Percentiles rank a stretch among this genome's conserved stretches.
Conservation (phyloP, 176 grass and related monocot genomes). For the Stipa capillata region DNA sequence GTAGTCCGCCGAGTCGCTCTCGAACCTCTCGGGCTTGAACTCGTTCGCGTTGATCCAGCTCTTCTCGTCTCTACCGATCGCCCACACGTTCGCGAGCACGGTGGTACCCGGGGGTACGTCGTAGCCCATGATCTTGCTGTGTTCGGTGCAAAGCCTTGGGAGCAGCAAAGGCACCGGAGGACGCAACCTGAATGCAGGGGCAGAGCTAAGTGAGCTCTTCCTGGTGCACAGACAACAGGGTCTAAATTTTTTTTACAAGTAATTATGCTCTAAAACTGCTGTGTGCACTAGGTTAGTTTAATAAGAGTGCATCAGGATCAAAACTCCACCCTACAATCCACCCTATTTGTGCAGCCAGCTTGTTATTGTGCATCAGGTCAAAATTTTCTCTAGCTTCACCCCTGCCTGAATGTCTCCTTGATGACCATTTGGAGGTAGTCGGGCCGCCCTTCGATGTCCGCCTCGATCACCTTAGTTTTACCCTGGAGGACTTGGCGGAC, state of each 20-base stretch:
- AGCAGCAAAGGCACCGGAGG: slow-evolving; percentile 29
- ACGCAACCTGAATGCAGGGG: too few relatives aligned
- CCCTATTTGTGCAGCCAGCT: too few relatives aligned
- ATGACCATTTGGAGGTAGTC: slow-evolving; percentile 23
- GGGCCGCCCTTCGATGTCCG: not conserved
- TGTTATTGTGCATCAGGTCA: too few relatives aligned
- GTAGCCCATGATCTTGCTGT: slow-evolving; percentile 21
- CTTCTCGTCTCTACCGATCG: slow-evolving; percentile 30
- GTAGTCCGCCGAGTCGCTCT: not conserved
- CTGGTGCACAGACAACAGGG: too few relatives aligned
- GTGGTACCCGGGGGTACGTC: slow-evolving; percentile 7
- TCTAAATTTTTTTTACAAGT: too few relatives aligned
- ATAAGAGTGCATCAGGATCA: too few relatives aligned
- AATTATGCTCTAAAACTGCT: too few relatives aligned
- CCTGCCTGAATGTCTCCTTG: slow-evolving; percentile 31
- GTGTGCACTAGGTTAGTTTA: too few relatives aligned
- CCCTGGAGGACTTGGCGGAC: not conserved
- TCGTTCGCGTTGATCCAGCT: slow-evolving; percentile 22
- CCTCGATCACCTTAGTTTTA: not conserved
- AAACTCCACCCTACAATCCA: too few relatives aligned
- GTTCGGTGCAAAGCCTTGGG: slow-evolving; percentile 8
- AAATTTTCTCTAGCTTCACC: too few relatives aligned
- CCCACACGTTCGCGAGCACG: slow-evolving; percentile 21
- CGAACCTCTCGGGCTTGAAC: slow-evolving; percentile 26
- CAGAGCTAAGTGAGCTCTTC: too few relatives aligned